A percentile compares a stretch with the other conserved stretches of the same genome.
Evolutionary conservation across 2,329 filamentous ascomycete species (phyloP).

Genomic region (Pseudocercospora fijiensis): DNA sequence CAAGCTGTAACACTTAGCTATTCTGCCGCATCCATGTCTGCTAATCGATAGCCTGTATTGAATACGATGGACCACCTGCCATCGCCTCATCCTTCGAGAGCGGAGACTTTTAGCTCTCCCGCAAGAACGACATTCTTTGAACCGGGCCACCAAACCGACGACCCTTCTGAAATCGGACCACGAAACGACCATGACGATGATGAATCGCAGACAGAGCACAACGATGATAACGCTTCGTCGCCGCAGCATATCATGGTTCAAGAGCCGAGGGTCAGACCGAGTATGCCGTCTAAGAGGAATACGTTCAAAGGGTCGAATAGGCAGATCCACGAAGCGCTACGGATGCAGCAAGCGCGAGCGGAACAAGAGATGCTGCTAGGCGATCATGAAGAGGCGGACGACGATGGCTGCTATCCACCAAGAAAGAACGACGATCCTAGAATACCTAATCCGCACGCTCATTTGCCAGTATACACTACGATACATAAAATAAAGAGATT

Average conservation of each 20-base stretch:
- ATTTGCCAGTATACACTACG: constrained; percentile 72
- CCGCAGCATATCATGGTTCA: constrained; percentile 32
- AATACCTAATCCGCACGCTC: constrained; percentile 57
- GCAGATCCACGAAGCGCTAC: constrained; percentile 41
- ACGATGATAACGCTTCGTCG: constrained; percentile 18
- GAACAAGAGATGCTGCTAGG: constrained; percentile 51
- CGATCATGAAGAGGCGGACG: constrained; percentile 48
- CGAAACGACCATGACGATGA: constrained; percentile 8
- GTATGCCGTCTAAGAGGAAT: constrained; percentile 29
- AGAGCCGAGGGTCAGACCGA: constrained; percentile 31
- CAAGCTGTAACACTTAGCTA: neutral
- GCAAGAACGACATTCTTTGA: constrained; percentile 11
- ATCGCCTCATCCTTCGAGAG: neutral
- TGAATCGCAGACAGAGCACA: constrained; percentile 4
- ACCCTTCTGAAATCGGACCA: constrained; percentile 3
- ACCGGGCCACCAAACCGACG: constrained; percentile 9
- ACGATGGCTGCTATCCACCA: constrained; percentile 47
- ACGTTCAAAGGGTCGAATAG: constrained; percentile 35
- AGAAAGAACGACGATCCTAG: constrained; percentile 42
- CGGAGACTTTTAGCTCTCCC: neutral
- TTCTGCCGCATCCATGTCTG: neutral
- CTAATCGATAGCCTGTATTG: neutral
- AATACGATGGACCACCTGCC: constrained; percentile 1
- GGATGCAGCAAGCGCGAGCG: constrained; percentile 45
- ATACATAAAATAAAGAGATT: constrained; percentile 61